Evolutionary conservation across 306 rosid species (phyloP).

Genomic region (Pyrus betulifolia): DNA sequence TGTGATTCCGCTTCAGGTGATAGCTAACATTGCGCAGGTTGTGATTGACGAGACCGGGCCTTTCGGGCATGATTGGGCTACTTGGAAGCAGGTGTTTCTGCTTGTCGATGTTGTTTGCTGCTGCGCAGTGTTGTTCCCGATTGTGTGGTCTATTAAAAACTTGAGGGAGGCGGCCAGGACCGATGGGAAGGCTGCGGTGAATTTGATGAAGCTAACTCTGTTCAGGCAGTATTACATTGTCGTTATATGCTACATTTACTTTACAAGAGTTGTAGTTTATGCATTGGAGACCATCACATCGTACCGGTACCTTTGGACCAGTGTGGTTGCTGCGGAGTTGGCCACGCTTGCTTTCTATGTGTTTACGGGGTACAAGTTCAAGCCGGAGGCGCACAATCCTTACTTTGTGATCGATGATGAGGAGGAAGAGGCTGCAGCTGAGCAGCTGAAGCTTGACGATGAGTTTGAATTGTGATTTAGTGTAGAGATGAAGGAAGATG

Average conservation of each 20-base stretch:
- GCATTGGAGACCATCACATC: constrained; percentile 89
- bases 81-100: constrained; percentile 84
- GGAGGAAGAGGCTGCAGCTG: constrained; percentile 95
- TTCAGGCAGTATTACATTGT: constrained; percentile 89
- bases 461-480: constrained; percentile 77
- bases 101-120: constrained; percentile 91
- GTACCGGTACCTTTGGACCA: constrained; percentile 86
- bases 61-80: constrained; percentile 67
- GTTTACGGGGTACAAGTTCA: constrained; percentile 84
- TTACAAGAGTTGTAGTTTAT: constrained; percentile 86
- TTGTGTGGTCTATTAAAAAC: constrained; percentile 95
- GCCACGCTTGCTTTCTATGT: constrained; percentile 78
- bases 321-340: constrained; percentile 80
- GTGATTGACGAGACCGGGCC: constrained; percentile 80
- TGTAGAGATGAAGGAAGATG: constrained; percentile 13
- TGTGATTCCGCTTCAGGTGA: constrained; percentile 82
- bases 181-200: constrained; percentile 91
- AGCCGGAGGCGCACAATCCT: constrained; percentile 89
- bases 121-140: constrained; percentile 88
- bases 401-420: constrained; percentile 89
- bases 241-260: constrained; percentile 89
- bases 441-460: constrained; percentile 87
- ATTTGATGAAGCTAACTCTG: constrained; percentile 83
- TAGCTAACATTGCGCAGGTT: constrained; percentile 90
- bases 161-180: constrained; percentile 89